Evolutionary conservation across 371 early-diverging fungal genomes (phyloP), one percentile per base, ranked within the genome.

Genomic region (Catenaria anguillulae): DNA sequence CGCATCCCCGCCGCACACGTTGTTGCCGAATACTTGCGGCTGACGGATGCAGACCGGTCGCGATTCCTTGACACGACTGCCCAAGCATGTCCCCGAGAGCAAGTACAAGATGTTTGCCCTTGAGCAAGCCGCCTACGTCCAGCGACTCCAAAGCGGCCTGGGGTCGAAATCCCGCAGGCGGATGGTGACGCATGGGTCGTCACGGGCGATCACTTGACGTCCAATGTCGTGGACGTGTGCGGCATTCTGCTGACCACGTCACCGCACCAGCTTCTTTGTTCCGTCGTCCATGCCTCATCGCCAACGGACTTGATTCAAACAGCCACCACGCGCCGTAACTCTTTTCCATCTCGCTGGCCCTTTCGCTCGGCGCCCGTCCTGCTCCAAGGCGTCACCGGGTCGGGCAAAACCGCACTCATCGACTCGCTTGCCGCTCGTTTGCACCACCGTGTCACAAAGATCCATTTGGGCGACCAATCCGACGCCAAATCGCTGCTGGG

Each of bases 381-480:
- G 54, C 73, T 99, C 59, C 87, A 89, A 71, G 99, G 99, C 50
- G 80, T 82, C 2, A 87, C 92, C 0, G 99, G 99, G 21, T 77
- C 84, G 17, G 99, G 99, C 63, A 99, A 99, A 70, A 97, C 99
- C 10, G 10, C n/a, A n/a, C n/a, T n/a, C n/a, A n/a, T n/a, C n/a
- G n/a, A n/a, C n/a, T n/a, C n/a, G n/a, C n/a, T n/a, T n/a, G n/a
- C n/a, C n/a, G n/a, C n/a, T n/a, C n/a, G n/a, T n/a, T n/a, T n/a
- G n/a, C n/a, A n/a, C n/a, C n/a, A n/a, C 63, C 73, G 98, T 15
- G 81, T 98, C 45, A 36, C 37, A 3, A 92, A 93, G 68, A 89
- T 99, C 56, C 99, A 99, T 72, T 78, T 99, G 64, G 97, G 98
- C 56, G 98, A 98, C 80, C 95, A 95, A 70, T 97, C 98, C 2